These are phyloP conservation scores for Cercospora berteroae DNA, from an alignment of 2,329 filamentous ascomycete genomes.

Conservation along the genomic window DNA sequence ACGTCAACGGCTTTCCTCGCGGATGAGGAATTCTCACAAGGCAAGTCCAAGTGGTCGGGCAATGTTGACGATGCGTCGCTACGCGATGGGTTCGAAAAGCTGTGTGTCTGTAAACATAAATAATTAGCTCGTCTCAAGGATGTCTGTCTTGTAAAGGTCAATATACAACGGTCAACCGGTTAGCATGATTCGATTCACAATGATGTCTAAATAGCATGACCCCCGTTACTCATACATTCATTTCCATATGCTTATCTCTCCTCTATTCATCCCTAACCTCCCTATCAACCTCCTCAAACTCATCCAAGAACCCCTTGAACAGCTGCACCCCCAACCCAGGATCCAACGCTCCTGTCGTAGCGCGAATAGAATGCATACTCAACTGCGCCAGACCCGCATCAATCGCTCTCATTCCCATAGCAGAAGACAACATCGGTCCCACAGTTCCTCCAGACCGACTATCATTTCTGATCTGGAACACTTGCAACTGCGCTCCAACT, in stretches of 20 bases:
- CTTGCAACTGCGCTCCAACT: slow-evolving; percentile 68
- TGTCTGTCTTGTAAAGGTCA: too few species aligned
- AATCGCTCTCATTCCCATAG: slow-evolving; percentile 76
- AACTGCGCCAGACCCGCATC: slow-evolving; percentile 89
- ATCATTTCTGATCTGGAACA: slow-evolving; percentile 95
- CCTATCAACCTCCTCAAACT: slow-evolving; percentile 78
- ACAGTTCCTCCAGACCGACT: slow-evolving; percentile 86
- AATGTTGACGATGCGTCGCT: too few species aligned
- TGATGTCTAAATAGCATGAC: neutral
- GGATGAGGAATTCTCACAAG: too few species aligned
- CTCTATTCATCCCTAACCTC: slow-evolving; percentile 59
- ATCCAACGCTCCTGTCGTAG: slow-evolving; percentile 80
- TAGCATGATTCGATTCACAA: too few species aligned
- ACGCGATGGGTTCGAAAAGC: too few species aligned
- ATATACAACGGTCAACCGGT: too few species aligned
- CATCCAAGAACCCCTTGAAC: slow-evolving; percentile 85
- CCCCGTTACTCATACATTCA: neutral
- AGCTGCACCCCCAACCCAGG: slow-evolving; percentile 83
- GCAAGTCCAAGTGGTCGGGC: too few species aligned
- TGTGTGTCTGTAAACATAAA: too few species aligned
- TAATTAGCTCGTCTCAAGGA: too few species aligned
- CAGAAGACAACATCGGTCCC: slow-evolving; percentile 81
- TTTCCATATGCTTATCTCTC: neutral
- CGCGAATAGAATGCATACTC: slow-evolving; percentile 90
- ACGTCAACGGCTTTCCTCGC: too few species aligned